Conservation (phyloP, 352 stramenopile genomes). For the Phytophthora cajani region DNA sequence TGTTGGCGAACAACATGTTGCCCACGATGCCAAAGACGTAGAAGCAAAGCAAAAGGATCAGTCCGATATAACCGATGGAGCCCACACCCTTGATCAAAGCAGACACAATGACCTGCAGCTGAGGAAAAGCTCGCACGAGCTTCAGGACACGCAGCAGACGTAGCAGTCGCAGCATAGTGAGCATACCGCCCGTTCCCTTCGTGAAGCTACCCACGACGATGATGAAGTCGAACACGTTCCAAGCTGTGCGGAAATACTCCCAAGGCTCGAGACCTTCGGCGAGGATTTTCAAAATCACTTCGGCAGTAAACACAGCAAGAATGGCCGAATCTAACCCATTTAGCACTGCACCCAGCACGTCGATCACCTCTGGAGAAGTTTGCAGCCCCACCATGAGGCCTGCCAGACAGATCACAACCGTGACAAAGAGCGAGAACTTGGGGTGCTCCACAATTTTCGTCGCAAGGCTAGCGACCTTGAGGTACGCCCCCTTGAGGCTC, state of each 20-base stretch:
- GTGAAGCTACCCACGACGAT: conserved; percentile 83
- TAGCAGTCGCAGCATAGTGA: conserved; percentile 85
- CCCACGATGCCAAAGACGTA: conserved; percentile 93
- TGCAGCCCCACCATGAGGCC: conserved; percentile 83
- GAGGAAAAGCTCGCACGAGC: conserved; percentile 84
- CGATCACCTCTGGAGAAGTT: conserved; percentile 58
- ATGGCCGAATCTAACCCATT: conserved; percentile 68
- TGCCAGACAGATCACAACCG: conserved; percentile 75
- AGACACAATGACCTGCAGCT: conserved; percentile 91
- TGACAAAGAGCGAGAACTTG: conserved; percentile 76
- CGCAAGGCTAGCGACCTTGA: conserved; percentile 46
- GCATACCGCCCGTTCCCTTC: conserved; percentile 69
- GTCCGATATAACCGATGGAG: conserved; percentile 89
- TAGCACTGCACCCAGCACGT: conserved; percentile 60
- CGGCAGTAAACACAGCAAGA: conserved; percentile 75
- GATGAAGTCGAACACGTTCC: conserved; percentile 89
- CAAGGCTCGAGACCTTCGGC: conserved; percentile 81
- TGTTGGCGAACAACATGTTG: conserved; percentile 89
- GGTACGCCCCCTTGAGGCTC: conserved; percentile 59
- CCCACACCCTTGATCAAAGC: conserved; percentile 88
- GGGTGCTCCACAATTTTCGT: conserved; percentile 66
- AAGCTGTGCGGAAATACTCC: conserved; percentile 73
- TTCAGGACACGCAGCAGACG: conserved; percentile 88
- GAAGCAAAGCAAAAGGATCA: conserved; percentile 91
- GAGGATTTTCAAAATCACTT: conserved; percentile 81